Conservation (phyloP, 768 basidiomycete genomes). For the Pleurotus tuoliensis region DNA sequence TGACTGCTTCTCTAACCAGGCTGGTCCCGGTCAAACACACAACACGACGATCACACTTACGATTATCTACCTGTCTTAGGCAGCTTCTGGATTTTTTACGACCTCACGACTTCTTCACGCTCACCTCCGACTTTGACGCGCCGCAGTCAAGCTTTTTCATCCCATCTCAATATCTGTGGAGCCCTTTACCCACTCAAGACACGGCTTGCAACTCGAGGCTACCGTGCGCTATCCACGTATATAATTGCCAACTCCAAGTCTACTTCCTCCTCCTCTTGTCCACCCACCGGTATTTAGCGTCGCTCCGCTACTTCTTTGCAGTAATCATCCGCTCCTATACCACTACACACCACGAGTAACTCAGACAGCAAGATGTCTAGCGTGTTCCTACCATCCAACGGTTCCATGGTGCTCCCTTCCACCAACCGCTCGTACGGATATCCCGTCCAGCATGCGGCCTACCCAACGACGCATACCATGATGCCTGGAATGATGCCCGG, state of each 20-base stretch:
- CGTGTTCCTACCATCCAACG: conserved; percentile 6
- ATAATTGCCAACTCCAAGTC: neutral
- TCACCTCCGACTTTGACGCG: too few relatives aligned
- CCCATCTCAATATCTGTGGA: neutral
- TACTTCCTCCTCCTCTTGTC: neutral
- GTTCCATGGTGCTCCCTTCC: conserved; percentile 4
- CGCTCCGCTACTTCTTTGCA: neutral
- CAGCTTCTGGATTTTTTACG: too few relatives aligned
- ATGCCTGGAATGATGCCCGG: neutral
- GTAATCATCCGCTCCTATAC: neutral
- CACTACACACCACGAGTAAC: neutral
- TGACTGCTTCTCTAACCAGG: too few relatives aligned
- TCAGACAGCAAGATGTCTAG: neutral
- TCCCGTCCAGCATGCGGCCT: neutral
- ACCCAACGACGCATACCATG: neutral
- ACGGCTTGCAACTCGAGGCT: neutral
- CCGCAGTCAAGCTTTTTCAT: neutral
- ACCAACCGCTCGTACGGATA: neutral
- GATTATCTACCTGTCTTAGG: too few relatives aligned
- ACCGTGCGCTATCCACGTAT: neutral
- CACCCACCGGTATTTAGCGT: neutral
- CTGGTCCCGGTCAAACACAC: too few relatives aligned
- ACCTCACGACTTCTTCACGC: neutral
- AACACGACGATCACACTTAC: too few relatives aligned
- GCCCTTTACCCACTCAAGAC: neutral